phyloP scores from a whole-genome alignment of 1,284 basidiomycete genomes.

The Ganoderma leucocontextum region DNA sequence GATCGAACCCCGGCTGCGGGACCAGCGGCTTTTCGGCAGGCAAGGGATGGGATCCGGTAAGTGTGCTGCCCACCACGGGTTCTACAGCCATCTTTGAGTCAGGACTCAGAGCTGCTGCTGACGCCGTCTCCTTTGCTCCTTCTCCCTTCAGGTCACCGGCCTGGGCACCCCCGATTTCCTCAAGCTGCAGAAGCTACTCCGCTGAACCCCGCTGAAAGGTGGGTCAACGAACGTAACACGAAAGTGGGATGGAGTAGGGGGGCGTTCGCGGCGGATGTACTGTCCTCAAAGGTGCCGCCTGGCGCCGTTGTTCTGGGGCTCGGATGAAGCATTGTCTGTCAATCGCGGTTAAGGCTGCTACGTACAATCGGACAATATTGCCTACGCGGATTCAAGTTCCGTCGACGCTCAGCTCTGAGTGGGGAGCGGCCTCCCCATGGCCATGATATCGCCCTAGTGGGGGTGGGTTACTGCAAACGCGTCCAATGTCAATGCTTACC shows the following conservation, averaged over 20 bases:
- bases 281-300: no score
- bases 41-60: conserved; percentile 68
- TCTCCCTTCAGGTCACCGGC: conserved; percentile 58
- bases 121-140: not conserved
- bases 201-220: conserved; percentile 22
- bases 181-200: conserved; percentile 55
- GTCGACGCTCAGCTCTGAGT: no score
- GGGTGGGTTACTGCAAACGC: no score
- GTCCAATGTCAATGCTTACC: no score
- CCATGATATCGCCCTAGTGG: no score
- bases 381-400: no score
- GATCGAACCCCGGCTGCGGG: conserved; percentile 48
- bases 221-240: not conserved
- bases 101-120: not conserved
- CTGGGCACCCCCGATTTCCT: conserved; percentile 69
- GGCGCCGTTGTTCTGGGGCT: no score
- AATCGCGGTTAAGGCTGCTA: no score
- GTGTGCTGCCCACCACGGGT: conserved; percentile 27
- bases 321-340: no score
- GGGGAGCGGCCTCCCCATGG: no score
- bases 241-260: not conserved
- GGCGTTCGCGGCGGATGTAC: no score
- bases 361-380: no score
- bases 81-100: not conserved
- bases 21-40: conserved; percentile 57